These are phyloP conservation scores for Beauveria scarabaeidicola DNA, from an alignment of 2,329 filamentous ascomycete genomes.

Conservation along the genomic window DNA sequence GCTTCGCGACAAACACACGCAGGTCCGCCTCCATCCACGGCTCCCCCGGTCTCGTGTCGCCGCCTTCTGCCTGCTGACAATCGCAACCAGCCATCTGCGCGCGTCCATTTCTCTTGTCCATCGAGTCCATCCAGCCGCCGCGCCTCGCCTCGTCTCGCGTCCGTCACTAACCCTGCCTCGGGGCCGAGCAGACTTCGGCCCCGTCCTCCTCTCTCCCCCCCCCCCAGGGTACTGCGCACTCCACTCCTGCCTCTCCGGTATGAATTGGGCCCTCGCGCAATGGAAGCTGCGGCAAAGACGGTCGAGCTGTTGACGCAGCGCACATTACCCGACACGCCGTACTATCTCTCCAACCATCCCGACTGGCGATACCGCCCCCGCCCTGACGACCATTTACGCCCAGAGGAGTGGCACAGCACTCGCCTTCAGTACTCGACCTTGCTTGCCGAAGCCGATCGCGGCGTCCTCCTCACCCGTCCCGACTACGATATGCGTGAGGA, in stretches of 20 bases:
- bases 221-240: slow-evolving; percentile 18
- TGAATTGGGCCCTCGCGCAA: slow-evolving; percentile 33
- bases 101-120: background rate
- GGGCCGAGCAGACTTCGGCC: slow-evolving; percentile 5
- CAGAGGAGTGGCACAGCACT: slow-evolving; percentile 41
- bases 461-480: slow-evolving; percentile 46
- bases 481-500: slow-evolving; percentile 51
- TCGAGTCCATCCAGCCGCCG: background rate
- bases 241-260: slow-evolving; percentile 19
- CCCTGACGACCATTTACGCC: slow-evolving; percentile 30
- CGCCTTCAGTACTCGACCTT: slow-evolving; percentile 50
- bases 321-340: slow-evolving; percentile 43
- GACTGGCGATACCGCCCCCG: slow-evolving; percentile 39
- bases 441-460: slow-evolving; percentile 49
- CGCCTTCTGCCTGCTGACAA: background rate
- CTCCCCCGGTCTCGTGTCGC: background rate
- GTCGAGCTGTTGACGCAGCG: slow-evolving; percentile 44
- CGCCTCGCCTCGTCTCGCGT: background rate
- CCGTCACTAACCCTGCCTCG: background rate
- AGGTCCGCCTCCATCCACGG: background rate
- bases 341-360: slow-evolving; percentile 43
- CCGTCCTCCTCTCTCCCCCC: too few species aligned
- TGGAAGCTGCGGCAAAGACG: slow-evolving; percentile 52
- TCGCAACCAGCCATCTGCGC: background rate
- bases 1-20: slow-evolving; percentile 8